Evolutionary conservation across 2,329 filamentous ascomycete species (phyloP), one percentile per base, ranked within the genome.

Genomic region (Xylariaceae sp.): DNA sequence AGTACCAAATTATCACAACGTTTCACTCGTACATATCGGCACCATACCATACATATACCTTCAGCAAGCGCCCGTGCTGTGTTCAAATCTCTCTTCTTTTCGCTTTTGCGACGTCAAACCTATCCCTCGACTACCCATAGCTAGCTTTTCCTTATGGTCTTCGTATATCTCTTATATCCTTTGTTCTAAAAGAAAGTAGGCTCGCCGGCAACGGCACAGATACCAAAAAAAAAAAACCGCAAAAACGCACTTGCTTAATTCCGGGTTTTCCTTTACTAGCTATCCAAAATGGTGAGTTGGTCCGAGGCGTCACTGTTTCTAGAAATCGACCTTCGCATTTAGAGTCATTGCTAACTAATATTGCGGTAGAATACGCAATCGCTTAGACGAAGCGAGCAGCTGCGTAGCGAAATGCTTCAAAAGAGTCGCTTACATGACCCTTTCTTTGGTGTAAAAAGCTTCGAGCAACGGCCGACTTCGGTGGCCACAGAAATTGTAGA

Each of bases 401-500:
- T 75, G 67, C 76, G 75, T 53, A 74, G 72, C 56, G 79, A 83
- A 69, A 83, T 84, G 81, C 74, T 74, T 61, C 77, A 84, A 64
- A 83, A 80, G 69, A 67, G 74, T 52, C 70, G 74, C 46, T 69
- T 77, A 21, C 78, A 81, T 63, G 82, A 86, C 72, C 74, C 84
- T 18, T 85, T 89, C 70, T 89, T 89, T 73, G 79, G 80, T 64
- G 73, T 82, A 59, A 83, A 81, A 66, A 78, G 81, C 58, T 78
- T 74, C 20, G 74, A 79, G 50, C 76, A 77, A 52, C 81, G 88
- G 56, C 89, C 89, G 40, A 73, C 83, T 40, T 93, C 90, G 40
- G 81, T 89, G 57, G 84, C 88, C 43, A 93, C 89, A 20, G 88
- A 92, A 67, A 89, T 91, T 62, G 87, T 88, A 70, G 90, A 92